Evolutionary conservation across 208 protist species (phyloP), one percentile per base, ranked within the genome.

Genomic region (Trypanosoma melophagium): DNA sequence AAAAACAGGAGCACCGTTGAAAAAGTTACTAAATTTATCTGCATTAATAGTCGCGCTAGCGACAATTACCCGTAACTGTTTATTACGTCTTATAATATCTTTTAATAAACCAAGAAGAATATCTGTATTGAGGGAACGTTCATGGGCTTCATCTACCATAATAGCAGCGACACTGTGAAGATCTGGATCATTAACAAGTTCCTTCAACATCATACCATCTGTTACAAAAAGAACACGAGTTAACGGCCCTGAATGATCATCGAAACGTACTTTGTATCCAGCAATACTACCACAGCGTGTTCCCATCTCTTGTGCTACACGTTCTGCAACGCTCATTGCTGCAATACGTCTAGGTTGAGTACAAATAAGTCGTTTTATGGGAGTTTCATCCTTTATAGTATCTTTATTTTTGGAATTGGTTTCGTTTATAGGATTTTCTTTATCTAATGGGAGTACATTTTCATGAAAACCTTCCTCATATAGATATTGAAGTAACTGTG

Each of bases 311-410:
- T 98, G 93, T 3, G 95, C 84, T 13, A 99, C 99, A 55, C 99
- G 94, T 71, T 94, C 84, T 19, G 99, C 98, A 21, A 99, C 97
- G 44, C 94, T 98, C 53, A 99, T 98, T 9, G 99, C 99, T 9
- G 99, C 99, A 53, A 99, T 98, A 52, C 99, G 90, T 14, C 99
- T 84, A 22, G 99, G 99, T 79, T 99, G 99, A 10, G 99, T 99
- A 74, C 98, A 98, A 42, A 94, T 86, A 14, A 93, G 66, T 25
- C 83, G 76, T 44, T 86, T 70, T 55, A 89, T 79, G 13, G 83
- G 66, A 24, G 66, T 59, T 55, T 77, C 71, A 17, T 75, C 80
- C 17, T 65, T 21, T 40, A 24, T 31, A n/a, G 14, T 71, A n/a
- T 45, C 16, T 28, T 54, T 19, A n/a, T 22, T 28, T 13, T 31